Evolutionary conservation across 306 rosid genomes (phyloP), one percentile per base, ranked within the genome.

Genomic region (Corylus avellana): DNA sequence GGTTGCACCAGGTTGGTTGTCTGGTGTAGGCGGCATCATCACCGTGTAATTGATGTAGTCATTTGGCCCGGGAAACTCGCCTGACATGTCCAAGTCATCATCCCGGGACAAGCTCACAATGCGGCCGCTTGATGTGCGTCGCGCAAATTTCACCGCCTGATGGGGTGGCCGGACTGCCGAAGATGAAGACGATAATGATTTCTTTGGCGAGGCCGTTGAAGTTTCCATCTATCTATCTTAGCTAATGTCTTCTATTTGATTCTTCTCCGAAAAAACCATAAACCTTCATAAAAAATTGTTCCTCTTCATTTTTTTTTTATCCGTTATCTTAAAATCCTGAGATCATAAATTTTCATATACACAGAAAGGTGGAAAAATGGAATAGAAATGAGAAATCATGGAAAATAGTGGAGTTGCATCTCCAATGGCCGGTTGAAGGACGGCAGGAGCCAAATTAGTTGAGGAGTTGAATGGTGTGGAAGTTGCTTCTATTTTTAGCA

Each of bases 11-110:
- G 94, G 97, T 67, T 91, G 94, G 75, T 93, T 93, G 75, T 93
- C 98, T 0, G 97, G 98, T 25, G 98, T 93, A 2, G 89, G 94
- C 4, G 98, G 98, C 94, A 93, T 83, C 91, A 87, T 74, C 17
- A 93, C 98, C 2, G 97, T 93, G 90, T 93, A 93, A 70, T 91
- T 88, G 25, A 87, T 88, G 83, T 88, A 93, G 61, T 93, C 96
- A 72, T 80, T 84, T 80, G 82, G 92, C 7, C 87, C 83, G 0
- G 86, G 29, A 68, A 85, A 76, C 1, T 91, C 97, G 27, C 94
- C 89, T 0, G 90, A 85, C 72, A 85, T 53, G 63, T 91, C 91
- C 3, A 85, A 44, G 70, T 93, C 94, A 5, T 93, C 94, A 47
- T 91, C 94, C 58, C 93, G 81, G 50, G 98, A 91, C 7, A 91